Evolutionary conservation across 768 basidiomycete genomes (phyloP), one percentile per base, ranked within the genome.

Genomic region (Tephrocybe sp.): DNA sequence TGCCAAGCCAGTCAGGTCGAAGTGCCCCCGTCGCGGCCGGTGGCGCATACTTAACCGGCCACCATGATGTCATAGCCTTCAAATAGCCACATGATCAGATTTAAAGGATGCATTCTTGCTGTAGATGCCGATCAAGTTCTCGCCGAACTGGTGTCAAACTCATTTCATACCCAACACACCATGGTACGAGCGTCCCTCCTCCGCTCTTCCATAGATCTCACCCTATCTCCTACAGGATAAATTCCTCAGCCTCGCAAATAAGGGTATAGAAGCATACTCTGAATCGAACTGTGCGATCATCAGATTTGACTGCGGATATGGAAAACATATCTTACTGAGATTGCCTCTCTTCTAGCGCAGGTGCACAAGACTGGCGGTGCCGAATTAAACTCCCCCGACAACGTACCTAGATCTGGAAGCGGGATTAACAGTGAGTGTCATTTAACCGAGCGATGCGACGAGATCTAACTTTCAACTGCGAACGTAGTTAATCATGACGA

Each of bases 241-340:
- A 52, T 78, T 91, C 60, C 76, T 88, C 32, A 81, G 80, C 51
- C 65, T 91, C 58, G 90, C 88, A 9, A 85, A 90, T 68, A 66
- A 90, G 67, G 81, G 83, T 55, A 66, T 78, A 58, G 66, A 79
- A 33, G 73, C 81, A 63, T 83, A 83, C 69, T 68, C 73, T 58
- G 61, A 73, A 24, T 79, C 75, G 15, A 77, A 82, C 14, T 67
- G 76, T 78, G 56, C 64, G 68, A 53, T 54, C 48, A 21, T 39
- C 48, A 47, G 26, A 51, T 50, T 34, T 53, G 25, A 37, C 17
- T 18, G 18, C 30, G 40, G 42, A 50, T 58, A n/a, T n/a, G n/a
- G n/a, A n/a, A n/a, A 45, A 17, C 45, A 57, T 54, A 52, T 52
- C 33, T 20, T n/a, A 48, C 59, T 65, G 39, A 64, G 52, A 51